Evolutionary conservation across 78 protist species (phyloP), one percentile per base, ranked within the genome.

Genomic region (Dictyostelium purpureum): DNA sequence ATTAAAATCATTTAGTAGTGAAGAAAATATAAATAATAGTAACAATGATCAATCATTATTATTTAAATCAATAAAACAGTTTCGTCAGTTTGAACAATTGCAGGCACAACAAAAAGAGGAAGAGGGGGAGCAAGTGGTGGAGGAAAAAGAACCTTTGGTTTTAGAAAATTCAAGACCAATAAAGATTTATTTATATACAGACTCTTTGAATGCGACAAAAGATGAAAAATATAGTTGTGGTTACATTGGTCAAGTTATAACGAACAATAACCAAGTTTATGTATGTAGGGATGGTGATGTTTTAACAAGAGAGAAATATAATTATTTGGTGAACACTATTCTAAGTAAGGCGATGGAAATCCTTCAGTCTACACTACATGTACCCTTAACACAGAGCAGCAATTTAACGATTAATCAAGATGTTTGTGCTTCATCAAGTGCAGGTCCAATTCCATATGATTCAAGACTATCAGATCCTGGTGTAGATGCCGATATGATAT

Each of bases 401-500:
- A 52, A 52, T 1, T 51, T 80, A 5, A 18, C 37, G 12, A 45
- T 31, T 35, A 37, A 18, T 10, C 63, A 67, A 0, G 11, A 28
- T 5, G 63, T 42, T 7, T 49, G 40, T 6, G 37, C 37, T 12
- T 47, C 66, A 3, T 10, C 21, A 16, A 28, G 47, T 19, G 45
- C 52, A 2, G 56, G 52, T 2, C 79, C 89, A 0, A 80, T 80
- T 12, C 35, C 43, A 18, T 28, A 19, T 21, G 56, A 42, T 18
- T n/a, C 21, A 2, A 0, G 21, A 19, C 6, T 38, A 38, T 26
- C 89, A 9, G 21, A 6, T 19, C 37, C 24, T 0, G 33, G 47
- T 10, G 52, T 33, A 3, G 73, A 83, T 47, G 77, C 69, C 0
- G 94, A 88, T 63, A 18, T 88, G 9, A 47, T 73, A 6, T 7